A percentile compares a stretch with the other conserved stretches of the same genome.
phyloP scores from a whole-genome alignment of 148 eudicot species.

The Fagopyrum homotropicum region DNA sequence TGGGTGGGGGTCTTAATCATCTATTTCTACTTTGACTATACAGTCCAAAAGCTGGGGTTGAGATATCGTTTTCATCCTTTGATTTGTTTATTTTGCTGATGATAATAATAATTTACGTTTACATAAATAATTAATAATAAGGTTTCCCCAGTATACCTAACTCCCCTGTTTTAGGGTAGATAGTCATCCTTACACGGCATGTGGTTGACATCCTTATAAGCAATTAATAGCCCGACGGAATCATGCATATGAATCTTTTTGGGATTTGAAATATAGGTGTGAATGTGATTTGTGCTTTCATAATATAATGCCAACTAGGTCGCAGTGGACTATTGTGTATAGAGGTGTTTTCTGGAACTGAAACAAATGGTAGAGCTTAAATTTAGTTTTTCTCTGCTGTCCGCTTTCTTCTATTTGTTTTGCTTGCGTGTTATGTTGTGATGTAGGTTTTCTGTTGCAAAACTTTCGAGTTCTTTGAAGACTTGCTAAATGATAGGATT shows the following conservation, averaged over 20 bases:
- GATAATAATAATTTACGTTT: not conserved
- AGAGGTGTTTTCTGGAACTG: not conserved
- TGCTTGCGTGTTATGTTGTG: not conserved
- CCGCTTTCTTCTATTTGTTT: not conserved
- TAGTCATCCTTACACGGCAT: not conserved
- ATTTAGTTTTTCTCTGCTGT: not conserved
- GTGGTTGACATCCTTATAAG: not conserved
- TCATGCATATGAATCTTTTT: not conserved
- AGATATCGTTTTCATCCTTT: slow-evolving; percentile 4
- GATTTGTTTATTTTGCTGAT: not conserved
- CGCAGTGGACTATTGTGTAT: not conserved
- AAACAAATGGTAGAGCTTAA: not conserved
- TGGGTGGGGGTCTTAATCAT: not conserved
- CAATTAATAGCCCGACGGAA: not conserved
- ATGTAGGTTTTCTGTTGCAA: not conserved
- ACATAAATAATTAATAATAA: not conserved
- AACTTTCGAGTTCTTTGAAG: not conserved
- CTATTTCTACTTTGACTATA: not conserved
- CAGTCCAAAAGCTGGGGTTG: not conserved
- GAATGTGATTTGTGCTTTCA: not conserved
- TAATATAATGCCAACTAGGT: not conserved
- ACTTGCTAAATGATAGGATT: not conserved
- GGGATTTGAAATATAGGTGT: not conserved
- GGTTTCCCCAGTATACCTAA: not conserved
- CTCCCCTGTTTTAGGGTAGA: not conserved